Base-by-base conservation (phyloP, 192 early-diverging fungal genomes). In the Coemansia guatemalensis region DNA sequence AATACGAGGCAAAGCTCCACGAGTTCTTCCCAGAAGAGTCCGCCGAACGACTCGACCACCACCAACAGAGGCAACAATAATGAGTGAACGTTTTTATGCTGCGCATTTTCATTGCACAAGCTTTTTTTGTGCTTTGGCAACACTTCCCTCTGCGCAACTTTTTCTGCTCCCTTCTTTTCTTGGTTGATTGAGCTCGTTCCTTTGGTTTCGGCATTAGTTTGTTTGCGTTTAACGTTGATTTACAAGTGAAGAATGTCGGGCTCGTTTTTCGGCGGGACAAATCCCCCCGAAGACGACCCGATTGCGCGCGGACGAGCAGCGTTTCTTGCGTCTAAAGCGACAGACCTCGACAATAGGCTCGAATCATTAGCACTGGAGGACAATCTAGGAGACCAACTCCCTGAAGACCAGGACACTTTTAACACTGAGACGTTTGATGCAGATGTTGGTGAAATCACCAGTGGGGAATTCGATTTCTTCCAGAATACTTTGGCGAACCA, bases 391-490 rank as follows among this genome's bases (percentile, higher is more conserved):
- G 84, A 83, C 53, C 76, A 84, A 58, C 75, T 92, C 4, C 82
- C 86, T 24, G 89, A 92, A 57, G 83, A 73, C 53, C 73, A 81
- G 33, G 91, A 92, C 67, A 84, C 87, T 58, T 82, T 84, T 47
- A 92, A 92, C 57, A 86, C 85, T 63, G 85, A 89, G 66, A 92
- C 91, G 0, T 92, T 92, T 84, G 85, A 84, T 48, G 82, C 62
- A 14, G 74, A 65, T 53, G 69, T 68, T 4, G 52, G 50, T 26
- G 83, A 82, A 44, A 78, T 85, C 69, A 53, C 83, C 22, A 53
- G 48, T 26, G 44, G 57, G n/a, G 74, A 76, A 18, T 92, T 91
- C 77, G 90, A 92, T 77, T 92, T 90, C 82, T 84, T 81, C 55
- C 72, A 69, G 25, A 87, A 75, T 56, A 89, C 87, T 9, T 12